Evolutionary conservation across 2,329 filamentous ascomycete genomes (phyloP).

Genomic region (Dothideomycetes sp.): DNA sequence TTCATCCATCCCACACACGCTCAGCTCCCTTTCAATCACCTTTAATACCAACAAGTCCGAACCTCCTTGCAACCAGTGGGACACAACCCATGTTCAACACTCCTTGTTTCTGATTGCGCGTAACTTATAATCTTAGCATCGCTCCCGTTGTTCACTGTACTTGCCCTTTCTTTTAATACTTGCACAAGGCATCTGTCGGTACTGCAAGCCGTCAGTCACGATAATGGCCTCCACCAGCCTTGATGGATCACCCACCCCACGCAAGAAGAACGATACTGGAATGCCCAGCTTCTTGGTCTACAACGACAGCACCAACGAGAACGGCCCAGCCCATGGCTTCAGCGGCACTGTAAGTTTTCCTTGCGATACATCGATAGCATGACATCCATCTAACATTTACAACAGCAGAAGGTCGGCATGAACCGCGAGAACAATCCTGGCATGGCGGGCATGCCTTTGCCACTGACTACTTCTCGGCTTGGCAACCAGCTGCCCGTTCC

Average conservation of each 20-base stretch:
- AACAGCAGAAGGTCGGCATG: slow-evolving; percentile 1
- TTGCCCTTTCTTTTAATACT: too few species aligned
- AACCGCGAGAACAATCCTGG: background rate
- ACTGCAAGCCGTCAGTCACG: too few species aligned
- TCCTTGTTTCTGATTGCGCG: background rate
- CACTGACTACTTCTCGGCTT: slow-evolving; percentile 25
- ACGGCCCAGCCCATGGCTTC: slow-evolving; percentile 3
- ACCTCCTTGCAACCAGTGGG: too few species aligned
- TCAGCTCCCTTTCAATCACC: background rate
- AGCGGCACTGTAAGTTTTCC: slow-evolving; percentile 4
- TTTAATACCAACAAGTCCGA: background rate
- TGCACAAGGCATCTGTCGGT: too few species aligned
- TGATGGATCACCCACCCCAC: slow-evolving; percentile 30
- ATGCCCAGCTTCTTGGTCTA: slow-evolving; percentile 14
- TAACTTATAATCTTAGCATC: too few species aligned
- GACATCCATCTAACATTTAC: too few species aligned
- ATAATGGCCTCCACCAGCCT: slow-evolving; percentile 22
- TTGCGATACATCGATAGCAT: too few species aligned
- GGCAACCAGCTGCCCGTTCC: slow-evolving; percentile 18
- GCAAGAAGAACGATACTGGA: slow-evolving; percentile 18
- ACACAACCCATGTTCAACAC: background rate
- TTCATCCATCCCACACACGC: too few species aligned
- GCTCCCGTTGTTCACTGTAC: too few species aligned
- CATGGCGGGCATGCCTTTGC: slow-evolving; percentile 12
- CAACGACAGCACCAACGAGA: slow-evolving; percentile 4